These are phyloP conservation scores for Alternaria atra DNA, from an alignment of 2,329 filamentous ascomycete species.

Conservation along the genomic window DNA sequence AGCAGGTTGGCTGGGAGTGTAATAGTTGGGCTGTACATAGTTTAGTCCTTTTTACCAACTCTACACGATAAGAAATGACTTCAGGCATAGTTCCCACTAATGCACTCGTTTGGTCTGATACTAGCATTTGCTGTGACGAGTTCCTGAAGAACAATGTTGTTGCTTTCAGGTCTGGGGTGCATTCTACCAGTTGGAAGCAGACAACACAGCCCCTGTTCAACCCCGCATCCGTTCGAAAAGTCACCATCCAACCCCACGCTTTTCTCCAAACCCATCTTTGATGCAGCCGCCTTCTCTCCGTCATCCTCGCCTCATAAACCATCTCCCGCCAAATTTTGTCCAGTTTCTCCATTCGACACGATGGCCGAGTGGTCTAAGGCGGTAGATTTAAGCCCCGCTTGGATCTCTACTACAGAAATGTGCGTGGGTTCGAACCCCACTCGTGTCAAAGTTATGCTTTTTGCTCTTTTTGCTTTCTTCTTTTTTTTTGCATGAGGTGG, in stretches of 20 bases:
- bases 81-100: background rate
- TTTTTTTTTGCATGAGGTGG: background rate
- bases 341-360: constrained; percentile 30
- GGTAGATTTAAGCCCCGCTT: constrained; percentile 44
- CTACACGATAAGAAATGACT: background rate
- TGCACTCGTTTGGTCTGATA: background rate
- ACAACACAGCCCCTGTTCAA: background rate
- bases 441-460: constrained; percentile 31
- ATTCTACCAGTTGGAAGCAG: background rate
- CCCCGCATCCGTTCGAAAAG: background rate
- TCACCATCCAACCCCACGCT: no score
- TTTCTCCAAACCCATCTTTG: background rate
- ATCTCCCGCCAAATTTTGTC: background rate
- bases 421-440: constrained; percentile 46
- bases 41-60: background rate
- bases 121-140: background rate
- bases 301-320: background rate
- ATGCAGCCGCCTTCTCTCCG: no score
- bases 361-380: constrained; percentile 47
- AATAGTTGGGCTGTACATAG: background rate
- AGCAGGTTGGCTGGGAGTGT: background rate
- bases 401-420: constrained; percentile 45
- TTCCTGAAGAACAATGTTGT: background rate
- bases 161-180: background rate
- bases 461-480: background rate